Conservation (phyloP, 2,329 filamentous ascomycete genomes). For the Trichoderma hamatum region DNA sequence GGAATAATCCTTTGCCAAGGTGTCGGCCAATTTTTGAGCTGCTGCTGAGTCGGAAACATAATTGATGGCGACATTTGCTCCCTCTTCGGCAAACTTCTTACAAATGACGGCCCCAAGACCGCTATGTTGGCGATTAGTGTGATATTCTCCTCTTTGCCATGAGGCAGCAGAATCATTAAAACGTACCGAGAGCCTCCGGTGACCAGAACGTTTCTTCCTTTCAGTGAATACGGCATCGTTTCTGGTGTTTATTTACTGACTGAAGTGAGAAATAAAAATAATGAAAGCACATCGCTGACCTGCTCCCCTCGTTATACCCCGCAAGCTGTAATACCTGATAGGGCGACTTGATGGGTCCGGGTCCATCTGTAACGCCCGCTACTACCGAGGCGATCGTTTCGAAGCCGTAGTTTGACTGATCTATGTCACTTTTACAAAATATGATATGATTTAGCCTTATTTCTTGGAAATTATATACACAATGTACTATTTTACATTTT, state of each 20-base stretch:
- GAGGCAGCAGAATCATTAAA: not conserved
- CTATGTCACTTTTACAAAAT: not conserved
- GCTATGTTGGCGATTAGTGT: not conserved
- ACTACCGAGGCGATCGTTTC: not conserved
- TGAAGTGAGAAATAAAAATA: not conserved
- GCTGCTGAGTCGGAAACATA: slow-evolving; percentile 14
- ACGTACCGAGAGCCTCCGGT: slow-evolving; percentile 16
- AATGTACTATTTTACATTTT: not conserved
- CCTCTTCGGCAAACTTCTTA: slow-evolving; percentile 22
- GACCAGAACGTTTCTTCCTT: slow-evolving; percentile 20
- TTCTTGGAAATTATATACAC: not conserved
- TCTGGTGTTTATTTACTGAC: not conserved
- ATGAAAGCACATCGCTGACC: not conserved
- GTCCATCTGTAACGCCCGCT: no score
- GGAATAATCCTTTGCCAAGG: not conserved
- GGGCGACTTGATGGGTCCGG: no score
- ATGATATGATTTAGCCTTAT: not conserved
- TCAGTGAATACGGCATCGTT: slow-evolving; percentile 21
- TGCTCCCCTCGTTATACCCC: not conserved
- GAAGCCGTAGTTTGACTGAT: not conserved
- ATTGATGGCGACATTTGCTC: slow-evolving; percentile 18
- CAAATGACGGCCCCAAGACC: slow-evolving; percentile 20
- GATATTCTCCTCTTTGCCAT: no score
- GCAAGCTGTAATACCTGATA: no score
- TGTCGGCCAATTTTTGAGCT: slow-evolving; percentile 3